These are phyloP conservation scores for Entoloma clypeatum DNA, from an alignment of 1,284 basidiomycete genomes.

Conservation along the genomic window DNA sequence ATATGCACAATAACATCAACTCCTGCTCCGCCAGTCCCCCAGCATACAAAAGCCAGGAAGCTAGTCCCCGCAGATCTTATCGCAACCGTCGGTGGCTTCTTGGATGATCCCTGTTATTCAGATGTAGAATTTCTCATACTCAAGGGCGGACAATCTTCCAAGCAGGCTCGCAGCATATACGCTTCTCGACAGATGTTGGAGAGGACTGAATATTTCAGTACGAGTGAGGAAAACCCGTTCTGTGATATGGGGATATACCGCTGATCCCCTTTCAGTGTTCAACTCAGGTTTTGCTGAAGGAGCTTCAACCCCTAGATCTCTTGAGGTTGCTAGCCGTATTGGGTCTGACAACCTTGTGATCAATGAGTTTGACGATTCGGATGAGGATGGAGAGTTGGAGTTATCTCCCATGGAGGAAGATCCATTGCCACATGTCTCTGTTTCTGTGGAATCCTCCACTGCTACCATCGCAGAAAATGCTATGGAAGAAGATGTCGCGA, in stretches of 20 bases:
- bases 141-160: slow-evolving; percentile 37
- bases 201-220: slow-evolving; percentile 73
- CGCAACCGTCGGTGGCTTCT: slow-evolving; percentile 66
- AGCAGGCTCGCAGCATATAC: slow-evolving; percentile 48
- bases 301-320: slow-evolving; percentile 17
- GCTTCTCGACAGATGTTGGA: slow-evolving; percentile 68
- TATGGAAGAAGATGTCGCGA: slow-evolving; percentile 24
- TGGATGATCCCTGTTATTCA: slow-evolving; percentile 80
- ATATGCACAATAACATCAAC: slow-evolving; percentile 76
- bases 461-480: slow-evolving; percentile 12
- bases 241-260: not conserved
- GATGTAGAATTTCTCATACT: slow-evolving; percentile 80
- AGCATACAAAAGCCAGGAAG: slow-evolving; percentile 43
- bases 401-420: slow-evolving; percentile 26
- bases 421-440: slow-evolving; percentile 16
- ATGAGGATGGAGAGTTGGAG: slow-evolving; percentile 53
- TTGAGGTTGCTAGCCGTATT: slow-evolving; percentile 11
- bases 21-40: slow-evolving; percentile 49
- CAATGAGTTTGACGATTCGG: slow-evolving; percentile 55
- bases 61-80: slow-evolving; percentile 60
- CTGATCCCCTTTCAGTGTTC: slow-evolving; percentile 53
- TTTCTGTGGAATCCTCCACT: slow-evolving; percentile 8
- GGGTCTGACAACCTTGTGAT: slow-evolving; percentile 25
- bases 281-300: slow-evolving; percentile 63
- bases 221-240: slow-evolving; percentile 39